Conservation (phyloP, 2,329 filamentous ascomycete species). For the Madurella fahalii region DNA sequence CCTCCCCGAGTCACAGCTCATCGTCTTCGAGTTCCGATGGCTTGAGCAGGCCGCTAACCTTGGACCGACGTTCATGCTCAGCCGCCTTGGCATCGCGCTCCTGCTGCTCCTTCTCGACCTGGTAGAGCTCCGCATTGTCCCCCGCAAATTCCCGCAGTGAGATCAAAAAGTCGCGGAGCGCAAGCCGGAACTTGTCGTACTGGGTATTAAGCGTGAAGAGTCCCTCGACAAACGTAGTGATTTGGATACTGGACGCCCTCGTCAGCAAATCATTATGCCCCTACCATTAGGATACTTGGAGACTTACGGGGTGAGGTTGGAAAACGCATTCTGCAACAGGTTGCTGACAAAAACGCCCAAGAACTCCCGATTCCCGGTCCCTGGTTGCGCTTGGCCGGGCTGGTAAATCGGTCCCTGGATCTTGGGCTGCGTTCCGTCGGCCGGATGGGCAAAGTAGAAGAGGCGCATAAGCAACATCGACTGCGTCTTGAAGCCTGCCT, state of each 20-base stretch:
- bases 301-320: conserved; percentile 81
- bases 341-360: conserved; percentile 81
- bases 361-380: conserved; percentile 88
- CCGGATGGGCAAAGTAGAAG: conserved; percentile 88
- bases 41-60: conserved; percentile 93
- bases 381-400: conserved; percentile 73
- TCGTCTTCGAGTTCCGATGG: conserved; percentile 94
- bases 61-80: conserved; percentile 87
- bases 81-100: conserved; percentile 79
- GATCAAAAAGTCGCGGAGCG: conserved; percentile 94
- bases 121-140: conserved; percentile 90
- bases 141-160: conserved; percentile 95
- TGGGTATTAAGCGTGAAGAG: conserved; percentile 85
- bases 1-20: conserved; percentile 77
- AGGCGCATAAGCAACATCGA: conserved; percentile 89
- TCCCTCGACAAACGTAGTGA: conserved; percentile 82
- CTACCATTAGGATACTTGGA: neutral
- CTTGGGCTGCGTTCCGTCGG: conserved; percentile 67
- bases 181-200: conserved; percentile 90
- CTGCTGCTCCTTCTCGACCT: conserved; percentile 91
- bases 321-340: conserved; percentile 84
- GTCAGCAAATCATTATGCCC: conserved; percentile 32
- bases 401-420: conserved; percentile 89
- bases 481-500: conserved; percentile 98
- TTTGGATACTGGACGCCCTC: conserved; percentile 62